Conservation (phyloP, 1,139 yeast species). For the Blastobotrys elegans region DNA sequence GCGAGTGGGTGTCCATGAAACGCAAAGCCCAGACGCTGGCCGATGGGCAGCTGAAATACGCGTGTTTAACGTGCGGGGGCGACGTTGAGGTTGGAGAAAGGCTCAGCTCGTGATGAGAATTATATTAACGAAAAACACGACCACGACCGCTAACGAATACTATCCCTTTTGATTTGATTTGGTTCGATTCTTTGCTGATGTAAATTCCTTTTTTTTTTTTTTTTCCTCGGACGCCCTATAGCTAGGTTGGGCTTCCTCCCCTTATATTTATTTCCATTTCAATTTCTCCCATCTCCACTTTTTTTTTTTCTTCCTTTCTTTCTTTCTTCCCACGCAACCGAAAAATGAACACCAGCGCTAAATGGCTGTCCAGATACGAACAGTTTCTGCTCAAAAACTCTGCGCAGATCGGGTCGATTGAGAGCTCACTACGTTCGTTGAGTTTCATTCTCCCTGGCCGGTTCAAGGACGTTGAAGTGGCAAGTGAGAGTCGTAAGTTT, state of each 20-base stretch:
- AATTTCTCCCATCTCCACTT: conserved; percentile 1
- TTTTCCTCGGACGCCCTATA: neutral
- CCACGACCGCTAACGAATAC: too few relatives aligned
- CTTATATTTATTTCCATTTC: neutral
- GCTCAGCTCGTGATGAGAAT: neutral
- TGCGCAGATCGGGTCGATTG: conserved; percentile 37
- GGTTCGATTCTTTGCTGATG: too few relatives aligned
- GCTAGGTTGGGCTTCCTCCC: too few relatives aligned
- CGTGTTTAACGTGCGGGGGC: conserved; percentile 70
- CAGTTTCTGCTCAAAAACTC: conserved; percentile 35
- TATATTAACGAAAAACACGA: too few relatives aligned
- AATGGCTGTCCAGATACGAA: conserved; percentile 29
- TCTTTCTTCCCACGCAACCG: neutral
- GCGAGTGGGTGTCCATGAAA: conserved; percentile 90
- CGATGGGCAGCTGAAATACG: conserved; percentile 35
- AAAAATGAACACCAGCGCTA: neutral
- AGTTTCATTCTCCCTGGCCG: conserved; percentile 40
- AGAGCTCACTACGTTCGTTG: conserved; percentile 35
- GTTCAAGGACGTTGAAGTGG: conserved; percentile 38
- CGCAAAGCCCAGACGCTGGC: conserved; percentile 48
- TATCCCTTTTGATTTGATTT: too few relatives aligned
- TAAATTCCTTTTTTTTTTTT: too few relatives aligned
- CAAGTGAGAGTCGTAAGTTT: conserved; percentile 28
- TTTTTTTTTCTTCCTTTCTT: neutral
- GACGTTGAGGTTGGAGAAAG: conserved; percentile 45